Percentiles rank a stretch among this genome's conserved stretches.
Evolutionary conservation across 1,139 yeast genomes (phyloP).

Genomic region (Pichia sp.): DNA sequence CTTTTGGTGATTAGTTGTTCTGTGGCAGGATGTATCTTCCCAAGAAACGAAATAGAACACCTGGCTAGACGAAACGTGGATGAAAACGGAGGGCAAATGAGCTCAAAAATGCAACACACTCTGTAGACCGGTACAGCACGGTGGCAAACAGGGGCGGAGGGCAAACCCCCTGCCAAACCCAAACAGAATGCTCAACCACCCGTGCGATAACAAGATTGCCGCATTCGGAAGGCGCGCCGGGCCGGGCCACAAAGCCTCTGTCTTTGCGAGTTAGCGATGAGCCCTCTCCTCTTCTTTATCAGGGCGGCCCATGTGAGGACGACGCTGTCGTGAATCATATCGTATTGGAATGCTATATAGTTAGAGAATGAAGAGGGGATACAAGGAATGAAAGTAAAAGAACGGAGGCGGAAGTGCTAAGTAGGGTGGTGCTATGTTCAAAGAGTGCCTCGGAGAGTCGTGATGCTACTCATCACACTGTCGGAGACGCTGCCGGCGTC

Average conservation of each 20-base stretch:
- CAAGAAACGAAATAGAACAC: background rate
- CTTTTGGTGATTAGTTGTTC: background rate
- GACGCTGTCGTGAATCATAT: too few species aligned
- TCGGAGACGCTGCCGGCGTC: slow-evolving; percentile 9
- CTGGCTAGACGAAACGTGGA: background rate
- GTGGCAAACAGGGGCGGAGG: background rate
- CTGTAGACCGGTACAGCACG: background rate
- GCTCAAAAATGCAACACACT: background rate
- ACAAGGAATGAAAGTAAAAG: background rate
- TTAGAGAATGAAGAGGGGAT: background rate
- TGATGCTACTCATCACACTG: slow-evolving; percentile 20
- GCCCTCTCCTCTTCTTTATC: background rate
- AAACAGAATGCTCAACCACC: background rate
- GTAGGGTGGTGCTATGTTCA: background rate
- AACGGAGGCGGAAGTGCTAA: background rate
- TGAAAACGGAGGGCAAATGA: background rate
- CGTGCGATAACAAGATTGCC: background rate
- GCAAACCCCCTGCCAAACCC: background rate
- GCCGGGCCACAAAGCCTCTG: background rate
- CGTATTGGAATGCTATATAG: background rate
- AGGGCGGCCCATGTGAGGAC: too few species aligned
- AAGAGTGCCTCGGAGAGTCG: slow-evolving; percentile 18
- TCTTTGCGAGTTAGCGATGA: background rate
- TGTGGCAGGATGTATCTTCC: background rate
- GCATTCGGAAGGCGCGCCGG: background rate